Evolutionary conservation across 2,329 filamentous ascomycete species (phyloP).

Genomic region (Hypoxylon sp.): DNA sequence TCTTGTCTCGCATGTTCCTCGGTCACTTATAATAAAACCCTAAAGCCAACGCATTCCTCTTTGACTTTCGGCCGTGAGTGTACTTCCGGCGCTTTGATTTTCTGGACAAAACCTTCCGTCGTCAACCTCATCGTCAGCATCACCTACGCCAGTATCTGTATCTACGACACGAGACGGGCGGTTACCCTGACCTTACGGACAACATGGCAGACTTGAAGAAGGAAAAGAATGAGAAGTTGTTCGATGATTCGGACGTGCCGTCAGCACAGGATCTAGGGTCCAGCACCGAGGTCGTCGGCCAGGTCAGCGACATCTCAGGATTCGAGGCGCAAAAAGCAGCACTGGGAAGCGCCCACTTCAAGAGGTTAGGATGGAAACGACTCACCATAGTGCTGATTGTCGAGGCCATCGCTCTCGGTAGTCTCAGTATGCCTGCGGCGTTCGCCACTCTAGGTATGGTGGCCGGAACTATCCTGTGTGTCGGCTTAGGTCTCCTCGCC

Average conservation of each 20-base stretch:
- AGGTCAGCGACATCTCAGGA: constrained; percentile 58
- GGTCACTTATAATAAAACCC: constrained; percentile 34
- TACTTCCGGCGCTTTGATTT: constrained; percentile 26
- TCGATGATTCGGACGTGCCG: constrained; percentile 29
- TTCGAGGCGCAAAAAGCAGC: constrained; percentile 64
- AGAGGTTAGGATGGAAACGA: constrained; percentile 70
- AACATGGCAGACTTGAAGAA: constrained; percentile 33
- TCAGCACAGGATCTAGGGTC: constrained; percentile 37
- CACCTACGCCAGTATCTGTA: constrained; percentile 1
- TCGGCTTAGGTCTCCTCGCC: constrained; percentile 62
- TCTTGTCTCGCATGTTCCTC: constrained; percentile 18
- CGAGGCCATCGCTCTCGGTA: constrained; percentile 70
- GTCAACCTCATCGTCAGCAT: constrained; percentile 29
- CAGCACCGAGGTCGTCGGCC: constrained; percentile 50
- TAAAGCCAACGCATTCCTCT: constrained; percentile 16
- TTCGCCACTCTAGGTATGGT: constrained; percentile 70
- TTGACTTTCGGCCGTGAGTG: constrained; percentile 30
- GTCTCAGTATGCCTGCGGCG: constrained; percentile 65
- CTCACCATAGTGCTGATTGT: constrained; percentile 70
- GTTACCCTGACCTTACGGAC: constrained; percentile 16
- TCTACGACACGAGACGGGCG: constrained; percentile 20
- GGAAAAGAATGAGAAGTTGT: constrained; percentile 45
- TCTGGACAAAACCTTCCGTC: constrained; percentile 30
- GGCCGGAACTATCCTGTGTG: constrained; percentile 60
- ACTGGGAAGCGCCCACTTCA: constrained; percentile 64